Base-by-base conservation (phyloP, 495 filamentous ascomycete species). In the Xanthoparmelia taractica region DNA sequence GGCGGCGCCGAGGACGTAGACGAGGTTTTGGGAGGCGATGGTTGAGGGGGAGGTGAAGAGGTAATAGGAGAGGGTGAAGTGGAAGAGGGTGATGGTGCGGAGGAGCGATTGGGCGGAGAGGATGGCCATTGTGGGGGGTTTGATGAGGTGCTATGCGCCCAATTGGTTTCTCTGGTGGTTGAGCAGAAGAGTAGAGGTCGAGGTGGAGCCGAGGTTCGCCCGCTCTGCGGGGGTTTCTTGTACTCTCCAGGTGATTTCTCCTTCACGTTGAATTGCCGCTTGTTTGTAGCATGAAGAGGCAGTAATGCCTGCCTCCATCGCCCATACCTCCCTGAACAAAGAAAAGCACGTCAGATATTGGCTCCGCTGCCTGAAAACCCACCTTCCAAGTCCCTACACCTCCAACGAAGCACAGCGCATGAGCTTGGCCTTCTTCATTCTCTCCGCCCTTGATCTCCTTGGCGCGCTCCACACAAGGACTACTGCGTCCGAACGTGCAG, bases 361-460 rank as follows among this genome's bases (percentile, higher is more conserved):
- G 87, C 84, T 90, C 65, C 86, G 92, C 71, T 96, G 92, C 67
- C 82, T 93, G 50, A 90, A 87, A 68, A 87, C 91, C 41, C 80
- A 85, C 56, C 85, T 98, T 7, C 94, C 94, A 2, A 78, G 81
- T 59, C 79, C 83, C 64, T 97, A 97, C 78, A 91, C 85, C 48
- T 80, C 83, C 69, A 93, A 87, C 72, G 94, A 98, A 74, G 88
- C 88, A 59, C 91, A 89, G 73, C 92, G 94, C 66, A 87, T 97
- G 74, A 87, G 86, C 2, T 83, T 97, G 25, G 91, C 87, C 63
- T 96, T 86, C 76, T 95, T 98, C 77, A 89, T 87, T 45, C 77
- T 97, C 63, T 82, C 85, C 11, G 90, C 91, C 4, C 80, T 96
- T 36, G 94, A 98, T 68, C 75, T 96, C 0, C 83, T 92, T 33